Percentiles rank a stretch among this genome's conserved stretches.
These are phyloP conservation scores for Lyophyllum shimeji DNA, from an alignment of 768 basidiomycete species.

Conservation along the genomic window DNA sequence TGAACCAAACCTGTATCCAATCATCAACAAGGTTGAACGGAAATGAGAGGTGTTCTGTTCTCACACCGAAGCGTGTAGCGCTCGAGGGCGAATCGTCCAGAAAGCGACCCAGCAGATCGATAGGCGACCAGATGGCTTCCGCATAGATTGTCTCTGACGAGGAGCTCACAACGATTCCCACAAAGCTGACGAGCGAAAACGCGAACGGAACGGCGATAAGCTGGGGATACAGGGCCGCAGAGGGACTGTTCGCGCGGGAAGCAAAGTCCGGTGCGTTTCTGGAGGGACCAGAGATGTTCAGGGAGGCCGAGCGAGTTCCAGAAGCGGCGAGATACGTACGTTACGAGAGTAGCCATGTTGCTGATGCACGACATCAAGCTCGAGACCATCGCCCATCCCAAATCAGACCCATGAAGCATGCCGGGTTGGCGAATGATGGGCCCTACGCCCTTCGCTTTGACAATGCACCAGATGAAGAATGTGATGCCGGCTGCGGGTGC, in stretches of 20 bases:
- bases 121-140: constrained; percentile 76
- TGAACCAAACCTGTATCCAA: constrained; percentile 64
- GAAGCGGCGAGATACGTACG: constrained; percentile 30
- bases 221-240: constrained; percentile 64
- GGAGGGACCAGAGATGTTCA: too few relatives aligned
- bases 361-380: constrained; percentile 77
- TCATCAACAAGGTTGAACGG: background rate
- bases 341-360: constrained; percentile 76
- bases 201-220: constrained; percentile 69
- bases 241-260: constrained; percentile 55
- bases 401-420: constrained; percentile 60
- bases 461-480: constrained; percentile 79
- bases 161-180: constrained; percentile 82
- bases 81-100: constrained; percentile 61
- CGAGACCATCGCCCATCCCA: constrained; percentile 75
- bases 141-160: constrained; percentile 76
- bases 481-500: constrained; percentile 67
- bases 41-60: constrained; percentile 8
- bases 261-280: constrained; percentile 51
- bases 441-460: constrained; percentile 75
- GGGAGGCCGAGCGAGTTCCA: constrained; percentile 58
- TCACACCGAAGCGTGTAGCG: constrained; percentile 67
- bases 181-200: constrained; percentile 73
- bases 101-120: constrained; percentile 69
- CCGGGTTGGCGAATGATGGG: constrained; percentile 69